Evolutionary conservation across 2,329 filamentous ascomycete genomes (phyloP).

Genomic region (Passalora sequoiae): DNA sequence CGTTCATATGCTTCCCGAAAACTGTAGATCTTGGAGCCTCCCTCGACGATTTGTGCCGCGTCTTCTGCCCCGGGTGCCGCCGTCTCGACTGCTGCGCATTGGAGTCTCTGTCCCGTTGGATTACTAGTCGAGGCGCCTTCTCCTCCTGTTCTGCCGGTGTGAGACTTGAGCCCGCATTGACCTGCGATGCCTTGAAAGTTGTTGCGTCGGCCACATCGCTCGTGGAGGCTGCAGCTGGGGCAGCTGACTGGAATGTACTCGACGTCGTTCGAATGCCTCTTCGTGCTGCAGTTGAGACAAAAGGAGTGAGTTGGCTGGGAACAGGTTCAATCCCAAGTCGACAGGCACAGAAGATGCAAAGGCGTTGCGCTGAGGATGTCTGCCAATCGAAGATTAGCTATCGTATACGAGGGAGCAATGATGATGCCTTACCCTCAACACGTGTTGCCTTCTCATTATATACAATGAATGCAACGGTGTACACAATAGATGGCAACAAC

Average conservation of each 20-base stretch:
- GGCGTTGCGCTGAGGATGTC: constrained; percentile 28
- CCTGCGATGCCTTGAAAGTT: constrained; percentile 7
- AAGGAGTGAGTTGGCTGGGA: constrained; percentile 9
- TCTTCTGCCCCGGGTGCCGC: too few relatives aligned
- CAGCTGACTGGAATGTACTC: constrained; percentile 9
- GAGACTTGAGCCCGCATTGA: constrained; percentile 24
- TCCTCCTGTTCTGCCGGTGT: constrained; percentile 22
- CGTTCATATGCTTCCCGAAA: too few relatives aligned
- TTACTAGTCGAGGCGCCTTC: constrained; percentile 10
- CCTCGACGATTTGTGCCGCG: too few relatives aligned
- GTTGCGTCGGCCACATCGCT: constrained; percentile 5
- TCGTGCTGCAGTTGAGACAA: constrained; percentile 6
- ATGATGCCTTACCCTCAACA: constrained; percentile 23
- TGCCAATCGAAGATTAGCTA: constrained; percentile 16
- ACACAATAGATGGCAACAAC: too few relatives aligned
- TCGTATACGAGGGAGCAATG: neutral
- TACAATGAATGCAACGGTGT: neutral
- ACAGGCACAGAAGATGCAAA: constrained; percentile 34
- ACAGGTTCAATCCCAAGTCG: constrained; percentile 22
- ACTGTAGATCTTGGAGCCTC: too few relatives aligned
- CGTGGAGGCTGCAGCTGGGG: constrained; percentile 3
- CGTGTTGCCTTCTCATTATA: constrained; percentile 28
- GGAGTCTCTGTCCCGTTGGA: too few relatives aligned
- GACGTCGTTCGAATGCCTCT: constrained; percentile 16
- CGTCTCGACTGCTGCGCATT: too few relatives aligned